Percentiles rank a stretch among this genome's conserved stretches.
Evolutionary conservation across 2,329 filamentous ascomycete genomes (phyloP).

Genomic region (Neurospora sp.): DNA sequence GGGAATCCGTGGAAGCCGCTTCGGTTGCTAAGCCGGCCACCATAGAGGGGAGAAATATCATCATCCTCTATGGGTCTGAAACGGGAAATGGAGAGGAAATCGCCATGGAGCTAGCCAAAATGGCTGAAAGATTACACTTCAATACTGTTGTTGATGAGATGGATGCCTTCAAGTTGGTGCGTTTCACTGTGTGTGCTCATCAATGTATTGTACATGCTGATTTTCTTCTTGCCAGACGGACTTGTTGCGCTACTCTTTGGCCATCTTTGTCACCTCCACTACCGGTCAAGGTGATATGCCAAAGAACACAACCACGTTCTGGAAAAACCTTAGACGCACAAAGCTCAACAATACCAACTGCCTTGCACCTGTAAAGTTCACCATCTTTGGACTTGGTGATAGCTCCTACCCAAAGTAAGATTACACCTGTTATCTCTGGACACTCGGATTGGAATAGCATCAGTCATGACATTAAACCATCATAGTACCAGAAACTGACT

Average conservation of each 20-base stretch:
- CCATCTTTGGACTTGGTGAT: slow-evolving; percentile 85
- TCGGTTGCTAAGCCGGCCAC: slow-evolving; percentile 4
- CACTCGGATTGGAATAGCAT: not conserved
- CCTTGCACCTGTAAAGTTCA: slow-evolving; percentile 60
- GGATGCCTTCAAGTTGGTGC: slow-evolving; percentile 64
- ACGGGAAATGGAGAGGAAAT: slow-evolving; percentile 91
- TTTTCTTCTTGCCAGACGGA: slow-evolving; percentile 26
- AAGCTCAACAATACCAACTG: slow-evolving; percentile 59
- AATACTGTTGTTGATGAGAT: slow-evolving; percentile 65
- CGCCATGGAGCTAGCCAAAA: slow-evolving; percentile 69
- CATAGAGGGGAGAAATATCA: slow-evolving; percentile 30
- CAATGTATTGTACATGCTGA: slow-evolving; percentile 1
- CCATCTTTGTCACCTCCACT: slow-evolving; percentile 79
- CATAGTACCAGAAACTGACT: not conserved
- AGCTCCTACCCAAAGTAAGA: slow-evolving; percentile 83
- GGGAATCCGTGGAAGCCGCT: not conserved
- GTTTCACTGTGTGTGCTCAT: slow-evolving; percentile 22
- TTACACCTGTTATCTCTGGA: not conserved
- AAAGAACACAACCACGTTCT: slow-evolving; percentile 70
- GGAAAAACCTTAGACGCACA: slow-evolving; percentile 74
- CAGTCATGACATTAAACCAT: not conserved
- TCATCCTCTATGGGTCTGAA: slow-evolving; percentile 88
- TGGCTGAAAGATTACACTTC: slow-evolving; percentile 72
- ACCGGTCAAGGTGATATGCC: slow-evolving; percentile 93
- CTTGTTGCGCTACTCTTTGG: slow-evolving; percentile 42